A percentile compares a stretch with the other conserved stretches of the same genome.
Conservation (phyloP, 2,329 filamentous ascomycete species). For the Nemania abortiva region DNA sequence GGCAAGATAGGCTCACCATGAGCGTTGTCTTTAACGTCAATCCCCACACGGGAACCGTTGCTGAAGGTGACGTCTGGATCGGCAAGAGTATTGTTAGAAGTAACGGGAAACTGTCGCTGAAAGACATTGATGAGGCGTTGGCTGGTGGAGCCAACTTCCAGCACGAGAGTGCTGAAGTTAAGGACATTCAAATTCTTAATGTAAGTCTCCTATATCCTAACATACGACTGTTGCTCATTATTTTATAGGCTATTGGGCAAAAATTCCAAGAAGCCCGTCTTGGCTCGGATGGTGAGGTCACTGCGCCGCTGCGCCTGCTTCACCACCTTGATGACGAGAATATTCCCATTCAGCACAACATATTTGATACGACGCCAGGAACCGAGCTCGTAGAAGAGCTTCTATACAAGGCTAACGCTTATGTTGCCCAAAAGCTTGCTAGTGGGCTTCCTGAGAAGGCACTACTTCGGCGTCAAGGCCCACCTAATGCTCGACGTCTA, state of each 20-base stretch:
- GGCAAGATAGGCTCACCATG: constrained; percentile 90
- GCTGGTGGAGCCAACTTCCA: constrained; percentile 71
- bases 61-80: constrained; percentile 91
- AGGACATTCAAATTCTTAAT: constrained; percentile 84
- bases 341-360: constrained; percentile 94
- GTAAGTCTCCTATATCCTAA: constrained; percentile 57
- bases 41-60: constrained; percentile 79
- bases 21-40: constrained; percentile 95
- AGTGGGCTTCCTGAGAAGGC: constrained; percentile 90
- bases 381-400: constrained; percentile 96
- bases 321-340: constrained; percentile 98
- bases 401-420: constrained; percentile 90
- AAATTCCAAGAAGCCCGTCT: constrained; percentile 93
- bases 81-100: constrained; percentile 96
- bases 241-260: constrained; percentile 75
- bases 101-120: constrained; percentile 83
- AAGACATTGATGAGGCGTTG: constrained; percentile 87
- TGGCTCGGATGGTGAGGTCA: constrained; percentile 80
- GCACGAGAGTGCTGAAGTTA: constrained; percentile 73
- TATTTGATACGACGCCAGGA: constrained; percentile 89
- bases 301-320: constrained; percentile 87
- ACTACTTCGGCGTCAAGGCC: constrained; percentile 84
- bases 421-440: constrained; percentile 86
- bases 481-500: constrained; percentile 88
- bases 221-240: constrained; percentile 43